Base-by-base conservation (phyloP, 78 protist species). In the Cavenderia fasciculata region DNA sequence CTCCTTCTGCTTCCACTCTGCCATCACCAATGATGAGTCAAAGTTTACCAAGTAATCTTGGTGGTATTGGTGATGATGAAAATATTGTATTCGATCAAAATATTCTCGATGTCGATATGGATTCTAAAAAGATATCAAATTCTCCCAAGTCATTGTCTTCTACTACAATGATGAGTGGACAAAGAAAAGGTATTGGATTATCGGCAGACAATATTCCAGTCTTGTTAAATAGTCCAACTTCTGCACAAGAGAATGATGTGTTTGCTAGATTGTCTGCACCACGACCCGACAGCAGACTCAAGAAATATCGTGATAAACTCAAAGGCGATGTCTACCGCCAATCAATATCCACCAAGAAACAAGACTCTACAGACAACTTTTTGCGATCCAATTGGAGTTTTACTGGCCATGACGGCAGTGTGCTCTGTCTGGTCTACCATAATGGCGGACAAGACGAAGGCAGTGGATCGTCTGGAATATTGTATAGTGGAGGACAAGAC, bases 221-320 rank as follows among this genome's bases (percentile, higher is more conserved):
- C 36, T 18, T 10, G 8, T 5, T 18, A 7, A 12, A 18, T 18
- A 54, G 29, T n/a, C 23, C 74, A 2, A n/a, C 21, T 23, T 43
- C 44, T 5, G 29, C 47, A 5, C 4, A 44, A 10, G 41, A 34
- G 27, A 38, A 29, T 56, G 90, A 82, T 82, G 78, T 82, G 11
- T 82, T 68, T 57, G 57, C 90, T 1, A 65, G 90, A 69, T n/a
- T 82, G 51, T 57, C 90, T 31, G 44, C 71, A 29, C 74, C 88
- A 27, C 47, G 90, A 82, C 90, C 90, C 65, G 90, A 82, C 54
- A 68, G 79, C 4, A 49, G 90, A 56, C 40, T 68, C 34, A 46
- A 69, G 36, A 47, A 49, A 41, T 82, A 82, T 43, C 72, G 74
- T 66, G 90, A 79, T 27, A 62, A 79, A 41, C 49, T 79, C 27